Conservation (phyloP, 2,329 filamentous ascomycete genomes). For the Pseudofabraea citricarpa region DNA sequence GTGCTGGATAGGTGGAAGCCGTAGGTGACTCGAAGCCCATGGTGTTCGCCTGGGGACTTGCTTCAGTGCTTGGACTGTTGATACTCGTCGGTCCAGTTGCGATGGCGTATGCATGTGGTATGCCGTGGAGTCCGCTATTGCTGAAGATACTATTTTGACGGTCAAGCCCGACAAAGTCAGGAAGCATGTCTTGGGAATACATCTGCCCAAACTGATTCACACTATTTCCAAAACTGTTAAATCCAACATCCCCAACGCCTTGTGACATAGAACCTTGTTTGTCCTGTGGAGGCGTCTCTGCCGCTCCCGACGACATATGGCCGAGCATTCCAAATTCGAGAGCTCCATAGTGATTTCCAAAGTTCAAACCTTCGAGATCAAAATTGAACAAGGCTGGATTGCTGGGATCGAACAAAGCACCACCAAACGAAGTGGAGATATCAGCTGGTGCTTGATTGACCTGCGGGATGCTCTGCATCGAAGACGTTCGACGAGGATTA, state of each 20-base stretch:
- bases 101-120: conserved; percentile 62
- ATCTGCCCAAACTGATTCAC: conserved; percentile 41
- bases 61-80: conserved; percentile 60
- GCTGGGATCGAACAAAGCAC: conserved; percentile 76
- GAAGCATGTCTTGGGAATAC: conserved; percentile 42
- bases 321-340: conserved; percentile 95
- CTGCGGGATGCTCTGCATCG: conserved; percentile 32
- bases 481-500: conserved; percentile 42
- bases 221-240: conserved; percentile 25
- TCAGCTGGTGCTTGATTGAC: conserved; percentile 41
- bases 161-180: conserved; percentile 47
- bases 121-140: conserved; percentile 52
- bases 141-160: conserved; percentile 33
- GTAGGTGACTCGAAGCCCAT: conserved; percentile 52
- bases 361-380: conserved; percentile 88
- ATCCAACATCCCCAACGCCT: conserved; percentile 32
- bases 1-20: conserved; percentile 24
- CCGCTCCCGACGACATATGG: conserved; percentile 89
- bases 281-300: conserved; percentile 72
- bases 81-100: conserved; percentile 57
- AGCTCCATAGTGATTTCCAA: conserved; percentile 93
- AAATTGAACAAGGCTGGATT: conserved; percentile 95
- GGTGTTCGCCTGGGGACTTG: conserved; percentile 52
- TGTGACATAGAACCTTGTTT: conserved; percentile 39
- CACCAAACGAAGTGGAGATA: conserved; percentile 41